Base-by-base conservation (phyloP, 1,284 basidiomycete species). In the Sutorius eximius region DNA sequence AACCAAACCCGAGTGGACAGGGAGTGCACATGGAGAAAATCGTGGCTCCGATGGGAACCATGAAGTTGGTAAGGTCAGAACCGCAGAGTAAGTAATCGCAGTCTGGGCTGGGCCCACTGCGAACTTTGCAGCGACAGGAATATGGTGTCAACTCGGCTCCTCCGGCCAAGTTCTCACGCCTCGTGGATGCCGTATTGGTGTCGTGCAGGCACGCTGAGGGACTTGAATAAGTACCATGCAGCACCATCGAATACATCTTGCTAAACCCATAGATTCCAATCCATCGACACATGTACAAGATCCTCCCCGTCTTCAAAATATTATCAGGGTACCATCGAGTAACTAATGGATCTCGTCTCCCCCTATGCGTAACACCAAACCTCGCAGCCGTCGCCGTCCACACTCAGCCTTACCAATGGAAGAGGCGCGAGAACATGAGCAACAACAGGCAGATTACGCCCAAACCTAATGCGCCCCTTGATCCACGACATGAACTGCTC, bases 361-460 rank as follows among this genome's bases (percentile, higher is more conserved):
- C 27, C 27, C 30, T 38, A 68, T 30, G 61, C 47, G 50, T 52
- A 60, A 52, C 66, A 66, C 66, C 63, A 66, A 43, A 68, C 47
- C 45, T 64, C 63, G 37, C 65, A 64, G 5, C 52, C 48, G 1
- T 61, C 65, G 15, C 45, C 29, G 29, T 55, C 59, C 18, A 62
- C 50, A 22, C 41, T 53, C 27, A 68, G 22, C 44, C 20, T 53
- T 24, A 66, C 45, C 30, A 68, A 51, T 20, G 66, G 59, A 37
- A 55, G 51, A 12, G 55, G 43, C 13, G 44, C 36, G 20, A 55
- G 51, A 42, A 61, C 49, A 30, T 68, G 67, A 20, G 67, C 65
- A 34, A 71, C 70, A 18, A 68, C 52, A 2, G 70, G 67, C 12
- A 71, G 45, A 51, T 71, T 68, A 36, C 70, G 61, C 33, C 65